phyloP scores from a whole-genome alignment of 169 alveolate genomes.

The Eimeria praecox region DNA sequence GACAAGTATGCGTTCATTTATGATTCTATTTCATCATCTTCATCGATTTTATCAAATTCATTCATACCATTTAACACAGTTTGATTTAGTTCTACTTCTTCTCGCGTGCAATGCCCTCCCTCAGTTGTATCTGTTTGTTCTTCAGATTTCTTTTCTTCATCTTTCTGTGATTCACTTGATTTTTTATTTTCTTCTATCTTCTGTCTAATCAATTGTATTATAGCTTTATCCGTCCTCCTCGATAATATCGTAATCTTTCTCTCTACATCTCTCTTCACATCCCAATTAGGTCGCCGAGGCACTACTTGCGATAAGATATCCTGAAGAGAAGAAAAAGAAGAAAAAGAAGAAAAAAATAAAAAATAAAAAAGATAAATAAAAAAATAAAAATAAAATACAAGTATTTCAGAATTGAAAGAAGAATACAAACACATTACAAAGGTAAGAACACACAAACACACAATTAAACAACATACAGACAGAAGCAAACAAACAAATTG shows the following conservation, averaged over 20 bases:
- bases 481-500: too few species aligned
- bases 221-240: slow-evolving; percentile 88
- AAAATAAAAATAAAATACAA: too few species aligned
- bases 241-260: slow-evolving; percentile 87
- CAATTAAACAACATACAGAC: background rate
- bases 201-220: slow-evolving; percentile 87
- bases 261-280: slow-evolving; percentile 90
- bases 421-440: background rate
- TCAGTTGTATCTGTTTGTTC: background rate
- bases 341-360: background rate
- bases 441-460: background rate
- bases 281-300: slow-evolving; percentile 88
- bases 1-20: background rate
- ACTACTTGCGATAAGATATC: slow-evolving; percentile 84
- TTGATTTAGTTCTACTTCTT: slow-evolving; percentile 39
- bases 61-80: slow-evolving; percentile 27
- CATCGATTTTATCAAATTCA: slow-evolving; percentile 63
- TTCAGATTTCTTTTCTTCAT: background rate
- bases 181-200: slow-evolving; percentile 82
- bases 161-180: background rate
- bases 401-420: background rate
- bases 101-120: background rate
- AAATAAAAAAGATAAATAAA: background rate
- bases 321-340: slow-evolving; percentile 39
- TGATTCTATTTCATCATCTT: background rate